Evolutionary conservation across 306 rosid species (phyloP).

Genomic region (Pterocarpus macrocarpus): DNA sequence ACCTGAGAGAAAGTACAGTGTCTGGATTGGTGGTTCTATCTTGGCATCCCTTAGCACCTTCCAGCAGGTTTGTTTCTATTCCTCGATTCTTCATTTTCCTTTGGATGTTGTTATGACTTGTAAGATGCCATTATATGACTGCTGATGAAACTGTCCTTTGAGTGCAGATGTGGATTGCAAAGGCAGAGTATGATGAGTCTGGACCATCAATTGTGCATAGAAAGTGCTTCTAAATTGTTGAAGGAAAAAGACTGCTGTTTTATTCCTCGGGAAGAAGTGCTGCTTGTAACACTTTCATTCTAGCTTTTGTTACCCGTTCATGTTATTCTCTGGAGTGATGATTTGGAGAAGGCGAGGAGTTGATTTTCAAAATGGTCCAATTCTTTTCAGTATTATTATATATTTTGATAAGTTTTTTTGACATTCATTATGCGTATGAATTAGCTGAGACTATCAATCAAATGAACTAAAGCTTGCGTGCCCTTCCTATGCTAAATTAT

Average conservation of each 20-base stretch:
- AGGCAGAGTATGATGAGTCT: conserved; percentile 66
- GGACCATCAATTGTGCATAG: conserved; percentile 67
- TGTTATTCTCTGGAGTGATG: conserved; percentile 60
- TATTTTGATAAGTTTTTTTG: conserved; percentile 39
- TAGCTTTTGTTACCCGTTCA: conserved; percentile 56
- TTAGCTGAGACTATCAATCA: conserved; percentile 26
- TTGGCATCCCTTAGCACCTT: conserved; percentile 64
- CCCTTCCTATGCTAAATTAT: conserved; percentile 19
- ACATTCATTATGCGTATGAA: conserved; percentile 40
- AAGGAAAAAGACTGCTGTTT: conserved; percentile 45
- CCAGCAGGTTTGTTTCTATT: conserved; percentile 55
- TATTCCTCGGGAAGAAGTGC: conserved; percentile 41
- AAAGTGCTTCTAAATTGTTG: conserved; percentile 58
- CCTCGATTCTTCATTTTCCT: neutral
- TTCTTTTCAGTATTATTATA: conserved; percentile 49
- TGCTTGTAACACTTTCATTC: conserved; percentile 50
- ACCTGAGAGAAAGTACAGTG: conserved; percentile 68
- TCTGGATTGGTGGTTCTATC: conserved; percentile 71
- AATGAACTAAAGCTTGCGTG: conserved; percentile 29
- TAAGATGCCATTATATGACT: neutral
- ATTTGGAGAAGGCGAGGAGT: conserved; percentile 60
- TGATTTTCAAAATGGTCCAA: conserved; percentile 52
- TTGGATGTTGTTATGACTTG: conserved; percentile 11
- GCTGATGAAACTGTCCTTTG: conserved; percentile 29
- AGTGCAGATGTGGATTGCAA: conserved; percentile 66